Evolutionary conservation across 140 eudicot genomes (phyloP).

Genomic region (Ambrosia hybrid): DNA sequence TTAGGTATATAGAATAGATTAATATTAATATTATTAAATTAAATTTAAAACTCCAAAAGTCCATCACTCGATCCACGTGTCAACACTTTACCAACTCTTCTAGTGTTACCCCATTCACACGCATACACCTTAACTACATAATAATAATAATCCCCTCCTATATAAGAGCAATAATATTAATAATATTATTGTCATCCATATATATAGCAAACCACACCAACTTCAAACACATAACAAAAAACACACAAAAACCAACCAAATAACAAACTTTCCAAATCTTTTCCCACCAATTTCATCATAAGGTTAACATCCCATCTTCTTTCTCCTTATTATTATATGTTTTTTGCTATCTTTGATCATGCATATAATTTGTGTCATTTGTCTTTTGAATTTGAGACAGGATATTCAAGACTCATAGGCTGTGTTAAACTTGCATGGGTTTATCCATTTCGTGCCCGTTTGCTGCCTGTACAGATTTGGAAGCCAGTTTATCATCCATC

Average conservation of each 20-base stretch:
- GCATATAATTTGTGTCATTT: not conserved
- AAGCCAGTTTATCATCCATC: slow-evolving; percentile 33
- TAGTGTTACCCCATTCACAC: slow-evolving; percentile 21
- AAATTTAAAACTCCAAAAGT: not conserved
- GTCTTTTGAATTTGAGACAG: slow-evolving; percentile 23
- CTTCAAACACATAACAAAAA: not conserved
- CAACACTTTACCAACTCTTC: not conserved
- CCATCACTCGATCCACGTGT: slow-evolving; percentile 27
- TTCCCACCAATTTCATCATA: slow-evolving; percentile 19
- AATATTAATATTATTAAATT: too few relatives aligned
- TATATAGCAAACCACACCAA: slow-evolving; percentile 5
- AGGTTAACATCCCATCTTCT: slow-evolving; percentile 23
- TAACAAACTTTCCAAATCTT: slow-evolving; percentile 2
- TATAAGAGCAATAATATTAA: not conserved
- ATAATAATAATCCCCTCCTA: not conserved
- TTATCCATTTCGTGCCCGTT: slow-evolving; percentile 67
- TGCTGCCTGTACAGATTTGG: slow-evolving; percentile 51
- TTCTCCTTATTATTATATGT: not conserved
- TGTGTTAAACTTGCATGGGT: slow-evolving; percentile 67
- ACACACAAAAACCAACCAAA: not conserved
- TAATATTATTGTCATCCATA: not conserved
- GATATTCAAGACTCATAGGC: slow-evolving; percentile 29
- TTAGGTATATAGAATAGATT: too few relatives aligned
- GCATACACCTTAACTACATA: slow-evolving; percentile 24
- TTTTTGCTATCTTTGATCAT: slow-evolving; percentile 17